These are phyloP conservation scores for Xylaria polymorpha DNA, from an alignment of 2,329 filamentous ascomycete genomes.

Conservation along the genomic window DNA sequence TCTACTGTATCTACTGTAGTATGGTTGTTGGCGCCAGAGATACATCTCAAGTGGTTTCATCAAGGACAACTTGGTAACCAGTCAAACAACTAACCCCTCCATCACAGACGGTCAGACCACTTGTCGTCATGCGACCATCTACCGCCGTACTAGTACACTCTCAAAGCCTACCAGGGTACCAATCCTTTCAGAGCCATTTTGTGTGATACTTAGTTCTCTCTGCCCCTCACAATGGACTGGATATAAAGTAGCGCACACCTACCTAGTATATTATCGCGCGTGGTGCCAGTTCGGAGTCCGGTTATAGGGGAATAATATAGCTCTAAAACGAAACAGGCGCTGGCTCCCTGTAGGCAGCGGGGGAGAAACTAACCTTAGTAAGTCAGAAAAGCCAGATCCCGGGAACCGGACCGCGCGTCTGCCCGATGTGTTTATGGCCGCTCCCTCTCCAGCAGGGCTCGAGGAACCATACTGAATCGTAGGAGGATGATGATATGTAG, in stretches of 20 bases:
- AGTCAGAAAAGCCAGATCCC: neutral
- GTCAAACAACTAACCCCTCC: neutral
- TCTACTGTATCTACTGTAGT: too few species aligned
- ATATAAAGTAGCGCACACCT: neutral
- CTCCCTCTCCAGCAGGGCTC: constrained; percentile 1
- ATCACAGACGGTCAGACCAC: constrained; percentile 17
- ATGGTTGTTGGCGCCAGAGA: too few species aligned
- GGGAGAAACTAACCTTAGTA: neutral
- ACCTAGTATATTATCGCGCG: neutral
- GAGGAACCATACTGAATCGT: neutral
- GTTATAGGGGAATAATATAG: neutral
- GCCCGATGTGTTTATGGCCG: constrained; percentile 1
- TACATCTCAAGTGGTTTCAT: neutral
- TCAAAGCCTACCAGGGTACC: neutral
- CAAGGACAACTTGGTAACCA: neutral
- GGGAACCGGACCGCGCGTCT: constrained; percentile 12
- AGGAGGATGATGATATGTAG: constrained; percentile 11
- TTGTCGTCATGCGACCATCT: constrained; percentile 1
- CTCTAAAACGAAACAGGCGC: neutral
- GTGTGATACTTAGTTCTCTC: neutral
- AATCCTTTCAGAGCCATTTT: constrained; percentile 23
- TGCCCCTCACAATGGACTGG: neutral
- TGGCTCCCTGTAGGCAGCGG: neutral
- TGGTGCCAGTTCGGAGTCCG: constrained; percentile 26
- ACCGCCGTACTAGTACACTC: neutral